A percentile compares a stretch with the other conserved stretches of the same genome.
These are phyloP conservation scores for Saccharomycopsis fermentans DNA, from an alignment of 805 yeast genomes.

Conservation along the genomic window DNA sequence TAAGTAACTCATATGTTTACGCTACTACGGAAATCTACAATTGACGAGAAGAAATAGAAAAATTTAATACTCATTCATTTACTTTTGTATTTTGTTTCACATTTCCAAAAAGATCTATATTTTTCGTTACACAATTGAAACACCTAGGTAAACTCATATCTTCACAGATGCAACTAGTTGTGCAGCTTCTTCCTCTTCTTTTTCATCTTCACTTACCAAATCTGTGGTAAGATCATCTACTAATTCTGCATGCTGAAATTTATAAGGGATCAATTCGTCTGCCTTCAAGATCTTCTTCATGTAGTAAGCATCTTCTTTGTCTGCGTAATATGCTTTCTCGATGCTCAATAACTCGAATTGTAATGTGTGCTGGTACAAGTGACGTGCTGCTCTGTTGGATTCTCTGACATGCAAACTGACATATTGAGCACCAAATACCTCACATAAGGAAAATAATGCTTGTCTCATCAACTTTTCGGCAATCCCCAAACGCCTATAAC, in stretches of 20 bases:
- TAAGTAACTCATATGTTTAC: too few species aligned
- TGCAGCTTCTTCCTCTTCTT: background rate
- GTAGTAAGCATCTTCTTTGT: slow-evolving; percentile 95
- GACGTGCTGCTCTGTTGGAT: slow-evolving; percentile 89
- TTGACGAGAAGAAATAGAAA: too few species aligned
- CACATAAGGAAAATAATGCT: slow-evolving; percentile 67
- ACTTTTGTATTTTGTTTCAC: too few species aligned
- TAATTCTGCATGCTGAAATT: slow-evolving; percentile 36
- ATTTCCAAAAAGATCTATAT: too few species aligned
- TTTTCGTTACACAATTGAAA: too few species aligned
- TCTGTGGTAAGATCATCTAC: slow-evolving; percentile 50
- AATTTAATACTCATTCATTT: too few species aligned
- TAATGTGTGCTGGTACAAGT: slow-evolving; percentile 78
- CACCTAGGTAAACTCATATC: background rate
- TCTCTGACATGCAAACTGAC: slow-evolving; percentile 91
- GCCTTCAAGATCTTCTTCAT: slow-evolving; percentile 66
- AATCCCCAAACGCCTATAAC: slow-evolving; percentile 89
- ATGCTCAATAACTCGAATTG: slow-evolving; percentile 72
- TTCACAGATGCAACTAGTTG: background rate
- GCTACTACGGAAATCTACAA: too few species aligned
- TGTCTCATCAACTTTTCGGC: slow-evolving; percentile 90
- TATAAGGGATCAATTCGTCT: slow-evolving; percentile 52
- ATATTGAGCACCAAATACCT: slow-evolving; percentile 68
- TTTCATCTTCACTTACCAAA: slow-evolving; percentile 23
- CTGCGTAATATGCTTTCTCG: slow-evolving; percentile 87